Evolutionary conservation across 768 basidiomycete species (phyloP).

Genomic region (Rhodosporidiobolus sp.): DNA sequence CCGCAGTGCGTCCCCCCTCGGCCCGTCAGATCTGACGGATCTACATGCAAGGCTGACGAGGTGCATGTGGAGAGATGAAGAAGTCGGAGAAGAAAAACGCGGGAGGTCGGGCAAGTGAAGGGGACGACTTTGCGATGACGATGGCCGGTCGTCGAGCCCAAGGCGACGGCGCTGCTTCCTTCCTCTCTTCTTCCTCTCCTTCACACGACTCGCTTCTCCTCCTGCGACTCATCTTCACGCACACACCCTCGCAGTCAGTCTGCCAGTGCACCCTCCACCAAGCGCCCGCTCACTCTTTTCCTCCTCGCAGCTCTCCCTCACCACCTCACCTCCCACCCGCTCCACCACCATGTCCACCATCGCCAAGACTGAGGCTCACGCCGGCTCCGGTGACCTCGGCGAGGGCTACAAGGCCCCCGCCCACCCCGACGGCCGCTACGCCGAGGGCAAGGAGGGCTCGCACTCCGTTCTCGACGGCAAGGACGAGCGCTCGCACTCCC

Average conservation of each 20-base stretch:
- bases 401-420: conserved; percentile 26
- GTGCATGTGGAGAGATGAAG: no score
- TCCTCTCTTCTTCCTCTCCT: not conserved
- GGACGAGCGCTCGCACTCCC: conserved; percentile 25
- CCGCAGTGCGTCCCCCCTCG: no score
- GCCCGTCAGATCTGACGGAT: no score
- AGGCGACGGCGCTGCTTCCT: not conserved
- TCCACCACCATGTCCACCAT: conserved; percentile 23
- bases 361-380: conserved; percentile 29
- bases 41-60: no score
- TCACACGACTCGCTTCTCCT: not conserved
- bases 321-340: not conserved
- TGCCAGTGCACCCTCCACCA: no score
- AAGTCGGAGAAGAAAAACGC: no score
- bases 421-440: conserved; percentile 3
- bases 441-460: conserved; percentile 33
- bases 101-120: not conserved
- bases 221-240: not conserved
- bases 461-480: conserved; percentile 29
- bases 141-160: not conserved
- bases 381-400: conserved; percentile 33
- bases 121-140: not conserved
- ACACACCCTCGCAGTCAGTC: not conserved
- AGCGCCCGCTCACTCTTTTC: not conserved
- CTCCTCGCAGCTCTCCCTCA: not conserved